Percentiles rank a stretch among this genome's conserved stretches.
These are phyloP conservation scores for Cryphonectria naterciae DNA, from an alignment of 2,329 filamentous ascomycete genomes.

Conservation along the genomic window DNA sequence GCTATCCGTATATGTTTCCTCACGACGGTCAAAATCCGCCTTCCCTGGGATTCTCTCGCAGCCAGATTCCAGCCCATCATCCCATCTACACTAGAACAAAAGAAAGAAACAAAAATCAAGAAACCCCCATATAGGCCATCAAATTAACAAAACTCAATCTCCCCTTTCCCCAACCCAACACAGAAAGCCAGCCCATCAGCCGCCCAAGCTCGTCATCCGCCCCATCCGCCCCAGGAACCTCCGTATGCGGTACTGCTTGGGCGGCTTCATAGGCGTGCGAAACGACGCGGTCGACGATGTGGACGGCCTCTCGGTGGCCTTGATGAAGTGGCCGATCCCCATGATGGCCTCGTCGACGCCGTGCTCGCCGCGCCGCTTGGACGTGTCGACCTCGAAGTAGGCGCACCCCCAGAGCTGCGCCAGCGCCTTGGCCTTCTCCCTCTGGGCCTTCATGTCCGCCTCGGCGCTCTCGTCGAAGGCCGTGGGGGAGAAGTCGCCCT, in stretches of 20 bases:
- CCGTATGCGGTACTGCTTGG: constrained; percentile 30
- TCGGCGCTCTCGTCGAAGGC: constrained; percentile 25
- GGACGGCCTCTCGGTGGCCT: constrained; percentile 26
- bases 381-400: constrained; percentile 29
- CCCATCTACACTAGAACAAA: not conserved
- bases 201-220: constrained; percentile 27
- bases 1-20: not conserved
- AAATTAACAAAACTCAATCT: not conserved
- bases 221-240: constrained; percentile 26
- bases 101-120: not conserved
- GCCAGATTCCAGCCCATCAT: not conserved
- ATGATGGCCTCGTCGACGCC: constrained; percentile 28
- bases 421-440: constrained; percentile 26
- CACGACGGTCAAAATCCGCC: not conserved
- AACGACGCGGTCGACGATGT: constrained; percentile 29
- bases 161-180: not conserved
- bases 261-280: constrained; percentile 27
- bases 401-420: constrained; percentile 28
- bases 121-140: not conserved
- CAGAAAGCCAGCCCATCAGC: not conserved
- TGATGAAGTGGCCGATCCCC: constrained; percentile 27
- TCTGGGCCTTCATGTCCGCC: constrained; percentile 28
- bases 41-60: not conserved
- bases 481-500: constrained; percentile 24
- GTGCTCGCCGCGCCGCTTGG: constrained; percentile 21